These are phyloP conservation scores for Euphorbia tirucalli DNA, from an alignment of 345 rosid genomes.

Conservation along the genomic window DNA sequence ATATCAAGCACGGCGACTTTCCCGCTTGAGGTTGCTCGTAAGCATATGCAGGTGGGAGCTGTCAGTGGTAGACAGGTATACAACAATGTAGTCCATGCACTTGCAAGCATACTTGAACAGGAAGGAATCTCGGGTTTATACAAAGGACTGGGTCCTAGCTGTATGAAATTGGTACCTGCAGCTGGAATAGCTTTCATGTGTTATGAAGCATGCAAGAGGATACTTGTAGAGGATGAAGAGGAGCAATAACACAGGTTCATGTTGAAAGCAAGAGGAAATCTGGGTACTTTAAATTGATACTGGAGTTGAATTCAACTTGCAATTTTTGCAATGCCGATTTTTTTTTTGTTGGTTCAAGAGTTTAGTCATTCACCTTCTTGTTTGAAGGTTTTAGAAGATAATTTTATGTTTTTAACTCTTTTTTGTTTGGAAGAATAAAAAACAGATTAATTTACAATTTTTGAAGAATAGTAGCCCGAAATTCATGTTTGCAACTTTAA, in stretches of 20 bases:
- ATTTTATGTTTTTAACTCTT: background rate
- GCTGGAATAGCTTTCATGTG: constrained; percentile 99
- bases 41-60: constrained; percentile 98
- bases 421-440: background rate
- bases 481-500: background rate
- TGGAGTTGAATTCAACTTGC: constrained; percentile 7
- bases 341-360: constrained; percentile 5
- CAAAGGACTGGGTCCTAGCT: constrained; percentile 90
- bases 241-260: constrained; percentile 31
- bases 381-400: background rate
- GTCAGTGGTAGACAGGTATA: constrained; percentile 83
- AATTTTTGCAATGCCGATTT: background rate
- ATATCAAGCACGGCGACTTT: constrained; percentile 89
- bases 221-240: constrained; percentile 61
- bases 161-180: constrained; percentile 95
- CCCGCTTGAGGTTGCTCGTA: constrained; percentile 95
- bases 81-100: constrained; percentile 80
- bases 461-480: background rate
- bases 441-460: background rate
- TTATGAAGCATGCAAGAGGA: constrained; percentile 90
- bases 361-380: background rate
- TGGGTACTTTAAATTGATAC: background rate
- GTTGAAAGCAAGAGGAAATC: background rate
- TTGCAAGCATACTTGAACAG: constrained; percentile 68
- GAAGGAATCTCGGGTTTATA: constrained; percentile 84